Percentiles rank a stretch among this genome's conserved stretches.
These are phyloP conservation scores for Annona cherimola DNA, from an alignment of 164 flowering plant species.

Conservation along the genomic window DNA sequence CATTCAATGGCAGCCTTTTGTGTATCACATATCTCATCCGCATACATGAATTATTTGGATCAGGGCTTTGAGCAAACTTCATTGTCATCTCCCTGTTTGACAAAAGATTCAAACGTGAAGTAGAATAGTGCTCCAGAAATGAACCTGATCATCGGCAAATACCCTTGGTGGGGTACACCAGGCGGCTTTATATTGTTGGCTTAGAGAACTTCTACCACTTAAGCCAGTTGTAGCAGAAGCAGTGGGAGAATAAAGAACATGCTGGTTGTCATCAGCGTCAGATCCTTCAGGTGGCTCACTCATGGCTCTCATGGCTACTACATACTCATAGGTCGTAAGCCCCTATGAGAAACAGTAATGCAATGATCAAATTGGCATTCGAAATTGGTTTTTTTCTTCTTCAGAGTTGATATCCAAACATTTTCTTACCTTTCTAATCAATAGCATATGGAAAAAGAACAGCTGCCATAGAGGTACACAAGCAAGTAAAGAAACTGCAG, in stretches of 20 bases:
- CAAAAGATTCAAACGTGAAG: not conserved
- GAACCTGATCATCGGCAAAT: slow-evolving; percentile 93
- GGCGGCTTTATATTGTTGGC: slow-evolving; percentile 78
- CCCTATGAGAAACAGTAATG: slow-evolving; percentile 43
- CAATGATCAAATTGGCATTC: not conserved
- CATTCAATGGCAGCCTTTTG: not conserved
- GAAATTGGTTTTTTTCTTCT: not conserved
- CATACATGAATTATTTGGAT: not conserved
- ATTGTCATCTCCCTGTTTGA: not conserved
- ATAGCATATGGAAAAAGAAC: slow-evolving; percentile 90
- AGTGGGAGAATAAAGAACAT: slow-evolving; percentile 59
- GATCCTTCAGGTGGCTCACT: slow-evolving; percentile 77
- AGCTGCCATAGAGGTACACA: slow-evolving; percentile 85
- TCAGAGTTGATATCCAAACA: not conserved
- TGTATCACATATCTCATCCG: not conserved
- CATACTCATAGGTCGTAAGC: slow-evolving; percentile 90
- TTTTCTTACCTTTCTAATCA: slow-evolving; percentile 74
- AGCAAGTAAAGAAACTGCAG: slow-evolving; percentile 85
- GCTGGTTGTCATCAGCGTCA: slow-evolving; percentile 60
- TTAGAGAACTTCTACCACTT: slow-evolving; percentile 92
- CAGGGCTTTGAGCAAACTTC: not conserved
- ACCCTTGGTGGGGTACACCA: slow-evolving; percentile 98
- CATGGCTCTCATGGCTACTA: slow-evolving; percentile 91
- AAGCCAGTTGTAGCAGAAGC: slow-evolving; percentile 93
- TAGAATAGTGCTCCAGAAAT: not conserved